Evolutionary conservation across 2,329 filamentous ascomycete species (phyloP).

Genomic region (Pestalotiopsis sp.): DNA sequence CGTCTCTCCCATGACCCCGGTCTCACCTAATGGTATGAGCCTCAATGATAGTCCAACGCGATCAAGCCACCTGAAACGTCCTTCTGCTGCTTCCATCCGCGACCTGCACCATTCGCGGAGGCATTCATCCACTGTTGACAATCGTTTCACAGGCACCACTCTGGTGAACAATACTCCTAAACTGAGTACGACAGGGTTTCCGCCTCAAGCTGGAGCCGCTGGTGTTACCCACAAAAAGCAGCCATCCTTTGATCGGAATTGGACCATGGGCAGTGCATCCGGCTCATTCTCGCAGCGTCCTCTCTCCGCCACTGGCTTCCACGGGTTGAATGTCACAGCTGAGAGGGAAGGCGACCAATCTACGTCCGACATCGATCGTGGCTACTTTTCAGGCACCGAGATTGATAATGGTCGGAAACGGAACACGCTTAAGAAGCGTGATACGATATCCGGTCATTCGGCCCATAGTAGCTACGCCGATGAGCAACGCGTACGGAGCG

Average conservation of each 20-base stretch:
- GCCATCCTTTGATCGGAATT: constrained; percentile 71
- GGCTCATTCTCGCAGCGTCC: constrained; percentile 45
- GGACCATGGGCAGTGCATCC: constrained; percentile 59
- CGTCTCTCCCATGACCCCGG: constrained; percentile 42
- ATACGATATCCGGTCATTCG: constrained; percentile 62
- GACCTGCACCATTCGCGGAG: constrained; percentile 83
- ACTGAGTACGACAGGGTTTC: constrained; percentile 44
- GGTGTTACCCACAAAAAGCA: constrained; percentile 61
- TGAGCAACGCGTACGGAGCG: constrained; percentile 69
- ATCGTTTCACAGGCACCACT: constrained; percentile 48
- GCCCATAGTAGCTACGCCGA: constrained; percentile 78
- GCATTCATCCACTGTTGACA: constrained; percentile 80
- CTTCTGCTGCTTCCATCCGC: constrained; percentile 81
- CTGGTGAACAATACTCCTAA: constrained; percentile 41
- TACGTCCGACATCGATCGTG: constrained; percentile 73
- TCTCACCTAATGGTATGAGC: constrained; percentile 36
- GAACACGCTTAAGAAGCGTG: constrained; percentile 81
- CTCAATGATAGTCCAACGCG: constrained; percentile 51
- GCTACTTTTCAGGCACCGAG: constrained; percentile 92
- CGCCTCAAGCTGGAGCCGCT: constrained; percentile 38
- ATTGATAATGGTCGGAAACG: constrained; percentile 67
- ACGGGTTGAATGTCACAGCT: constrained; percentile 41
- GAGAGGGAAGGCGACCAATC: constrained; percentile 45
- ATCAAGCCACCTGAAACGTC: constrained; percentile 56
- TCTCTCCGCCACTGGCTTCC: constrained; percentile 55